Evolutionary conservation across 1,284 basidiomycete species (phyloP).

Genomic region (Farysia itapuensis): DNA sequence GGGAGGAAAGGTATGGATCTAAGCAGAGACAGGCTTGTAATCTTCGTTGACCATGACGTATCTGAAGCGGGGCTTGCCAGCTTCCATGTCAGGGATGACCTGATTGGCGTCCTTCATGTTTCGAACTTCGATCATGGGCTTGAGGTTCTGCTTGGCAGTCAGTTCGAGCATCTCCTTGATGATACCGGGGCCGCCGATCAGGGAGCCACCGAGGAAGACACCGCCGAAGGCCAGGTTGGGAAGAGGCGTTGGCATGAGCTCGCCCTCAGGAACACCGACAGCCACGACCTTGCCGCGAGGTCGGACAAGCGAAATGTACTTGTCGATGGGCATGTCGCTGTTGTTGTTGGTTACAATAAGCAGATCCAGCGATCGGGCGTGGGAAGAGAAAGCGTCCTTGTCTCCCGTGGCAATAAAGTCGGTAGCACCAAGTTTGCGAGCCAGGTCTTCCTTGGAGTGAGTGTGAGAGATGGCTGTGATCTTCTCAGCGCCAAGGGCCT

Average conservation of each 20-base stretch:
- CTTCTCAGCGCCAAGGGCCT: conserved; percentile 45
- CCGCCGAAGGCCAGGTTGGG: conserved; percentile 28
- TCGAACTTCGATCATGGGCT: conserved; percentile 45
- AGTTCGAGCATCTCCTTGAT: conserved; percentile 56
- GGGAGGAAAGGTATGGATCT: no score
- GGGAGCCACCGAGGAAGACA: conserved; percentile 46
- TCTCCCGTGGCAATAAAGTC: conserved; percentile 42
- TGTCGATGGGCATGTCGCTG: conserved; percentile 58
- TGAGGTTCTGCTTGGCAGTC: conserved; percentile 38
- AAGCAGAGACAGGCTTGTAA: conserved; percentile 28
- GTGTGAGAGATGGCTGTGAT: conserved; percentile 50
- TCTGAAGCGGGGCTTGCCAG: conserved; percentile 59
- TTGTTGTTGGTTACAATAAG: conserved; percentile 62
- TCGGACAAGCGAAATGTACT: conserved; percentile 61
- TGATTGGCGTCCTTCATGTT: conserved; percentile 47
- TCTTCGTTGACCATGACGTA: conserved; percentile 63
- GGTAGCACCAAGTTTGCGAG: conserved; percentile 45
- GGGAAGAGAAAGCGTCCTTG: conserved; percentile 31
- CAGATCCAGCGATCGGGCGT: conserved; percentile 61
- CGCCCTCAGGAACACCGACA: conserved; percentile 60
- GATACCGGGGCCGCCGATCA: conserved; percentile 55
- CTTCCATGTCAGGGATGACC: conserved; percentile 43
- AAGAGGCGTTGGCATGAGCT: conserved; percentile 46
- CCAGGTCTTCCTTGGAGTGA: conserved; percentile 40
- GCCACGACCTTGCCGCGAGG: conserved; percentile 61